Evolutionary conservation across 1,139 yeast species (phyloP).

Genomic region (Arxiozyma heterogenica): DNA sequence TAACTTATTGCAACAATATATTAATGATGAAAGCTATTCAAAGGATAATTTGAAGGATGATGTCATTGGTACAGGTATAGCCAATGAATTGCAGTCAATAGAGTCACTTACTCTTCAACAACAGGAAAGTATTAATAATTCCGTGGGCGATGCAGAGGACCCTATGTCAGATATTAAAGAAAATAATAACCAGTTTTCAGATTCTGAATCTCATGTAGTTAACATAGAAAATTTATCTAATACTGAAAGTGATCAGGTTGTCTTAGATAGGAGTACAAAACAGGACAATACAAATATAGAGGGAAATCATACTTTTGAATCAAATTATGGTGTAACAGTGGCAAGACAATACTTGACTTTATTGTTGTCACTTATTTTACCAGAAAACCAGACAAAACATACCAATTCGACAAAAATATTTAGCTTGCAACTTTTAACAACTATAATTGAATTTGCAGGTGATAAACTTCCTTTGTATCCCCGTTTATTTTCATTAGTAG

Average conservation of each 20-base stretch:
- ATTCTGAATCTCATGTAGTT: background rate
- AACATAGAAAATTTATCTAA: background rate
- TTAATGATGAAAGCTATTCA: slow-evolving; percentile 32
- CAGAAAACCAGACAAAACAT: slow-evolving; percentile 73
- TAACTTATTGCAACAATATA: slow-evolving; percentile 23
- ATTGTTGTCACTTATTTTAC: slow-evolving; percentile 74
- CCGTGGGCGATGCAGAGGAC: background rate
- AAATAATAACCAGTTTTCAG: background rate
- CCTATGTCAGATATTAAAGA: background rate
- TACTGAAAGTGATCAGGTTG: background rate
- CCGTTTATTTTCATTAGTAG: slow-evolving; percentile 54
- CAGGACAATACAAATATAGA: slow-evolving; percentile 7
- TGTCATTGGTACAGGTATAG: slow-evolving; percentile 25
- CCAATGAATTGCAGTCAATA: background rate
- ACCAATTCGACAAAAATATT: slow-evolving; percentile 81
- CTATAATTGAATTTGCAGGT: slow-evolving; percentile 80
- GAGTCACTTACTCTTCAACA: background rate
- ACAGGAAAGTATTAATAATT: background rate
- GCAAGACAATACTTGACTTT: slow-evolving; percentile 46
- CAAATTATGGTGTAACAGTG: slow-evolving; percentile 32
- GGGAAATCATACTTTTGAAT: slow-evolving; percentile 5
- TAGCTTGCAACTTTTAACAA: slow-evolving; percentile 66
- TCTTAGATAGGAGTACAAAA: background rate
- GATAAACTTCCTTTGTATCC: slow-evolving; percentile 55
- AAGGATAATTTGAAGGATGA: slow-evolving; percentile 30